Evolutionary conservation across 2,329 filamentous ascomycete species (phyloP).

Genomic region (Emmonsiellopsis sp.): DNA sequence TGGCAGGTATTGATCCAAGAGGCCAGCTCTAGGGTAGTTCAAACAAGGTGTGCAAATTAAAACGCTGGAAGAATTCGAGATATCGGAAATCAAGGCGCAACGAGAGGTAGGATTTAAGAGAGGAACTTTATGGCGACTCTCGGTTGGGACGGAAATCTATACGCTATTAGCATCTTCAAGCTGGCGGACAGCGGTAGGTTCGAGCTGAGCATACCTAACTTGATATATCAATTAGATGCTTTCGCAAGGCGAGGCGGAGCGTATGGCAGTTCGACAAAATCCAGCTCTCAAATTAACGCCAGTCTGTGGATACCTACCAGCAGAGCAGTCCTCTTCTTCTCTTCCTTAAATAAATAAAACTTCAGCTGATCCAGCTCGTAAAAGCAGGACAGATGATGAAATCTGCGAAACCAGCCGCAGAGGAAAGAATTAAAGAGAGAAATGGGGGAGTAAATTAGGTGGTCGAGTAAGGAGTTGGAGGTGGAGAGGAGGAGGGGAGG

Average conservation of each 20-base stretch:
- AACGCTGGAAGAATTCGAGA: neutral
- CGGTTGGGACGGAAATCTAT: too few species aligned
- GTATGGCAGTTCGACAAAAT: too few species aligned
- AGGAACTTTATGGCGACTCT: too few species aligned
- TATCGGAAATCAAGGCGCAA: neutral
- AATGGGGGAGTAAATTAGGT: neutral
- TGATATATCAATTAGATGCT: too few species aligned
- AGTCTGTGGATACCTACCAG: neutral
- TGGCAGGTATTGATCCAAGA: neutral
- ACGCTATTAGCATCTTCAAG: too few species aligned
- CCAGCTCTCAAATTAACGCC: too few species aligned
- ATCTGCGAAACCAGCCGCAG: conserved; percentile 7
- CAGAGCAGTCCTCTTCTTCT: neutral
- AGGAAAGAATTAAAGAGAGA: neutral
- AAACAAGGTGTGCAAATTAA: neutral
- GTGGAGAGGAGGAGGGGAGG: neutral
- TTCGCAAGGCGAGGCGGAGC: too few species aligned
- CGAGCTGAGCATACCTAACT: too few species aligned
- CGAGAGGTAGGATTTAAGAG: too few species aligned
- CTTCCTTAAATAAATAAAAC: neutral
- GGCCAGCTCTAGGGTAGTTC: neutral
- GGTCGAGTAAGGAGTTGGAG: too few species aligned
- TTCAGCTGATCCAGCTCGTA: neutral
- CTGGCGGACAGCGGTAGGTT: too few species aligned
- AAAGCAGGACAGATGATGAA: neutral